phyloP scores from a whole-genome alignment of 139 green algal species.

The Chlorella sp. region DNA sequence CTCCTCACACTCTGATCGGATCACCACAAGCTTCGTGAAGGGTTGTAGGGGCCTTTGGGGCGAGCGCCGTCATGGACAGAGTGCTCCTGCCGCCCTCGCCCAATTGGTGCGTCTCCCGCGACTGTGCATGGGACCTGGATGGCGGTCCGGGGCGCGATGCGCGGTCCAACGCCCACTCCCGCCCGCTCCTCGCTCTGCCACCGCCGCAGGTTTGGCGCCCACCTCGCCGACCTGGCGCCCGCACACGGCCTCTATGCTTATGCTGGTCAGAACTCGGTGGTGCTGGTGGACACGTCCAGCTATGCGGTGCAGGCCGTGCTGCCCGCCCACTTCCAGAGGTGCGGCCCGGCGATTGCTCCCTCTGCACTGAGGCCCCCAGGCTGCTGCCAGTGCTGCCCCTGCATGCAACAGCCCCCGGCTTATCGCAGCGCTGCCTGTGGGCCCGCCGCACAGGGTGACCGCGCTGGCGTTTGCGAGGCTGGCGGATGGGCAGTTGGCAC shows the following conservation, averaged over 20 bases:
- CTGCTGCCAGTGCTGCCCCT: too few relatives aligned
- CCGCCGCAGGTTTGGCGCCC: constrained; percentile 33
- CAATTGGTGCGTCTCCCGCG: constrained; percentile 28
- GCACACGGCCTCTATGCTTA: constrained; percentile 18
- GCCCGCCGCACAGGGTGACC: constrained; percentile 25
- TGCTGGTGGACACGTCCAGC: constrained; percentile 12
- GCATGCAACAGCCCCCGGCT: too few relatives aligned
- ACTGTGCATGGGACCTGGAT: constrained; percentile 4
- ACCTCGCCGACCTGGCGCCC: constrained; percentile 15
- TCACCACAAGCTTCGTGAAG: too few relatives aligned
- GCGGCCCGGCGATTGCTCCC: background rate
- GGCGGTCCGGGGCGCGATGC: too few relatives aligned
- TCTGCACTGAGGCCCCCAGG: background rate
- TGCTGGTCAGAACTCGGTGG: constrained; percentile 29
- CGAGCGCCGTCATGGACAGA: constrained; percentile 11
- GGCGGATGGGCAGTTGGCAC: constrained; percentile 3
- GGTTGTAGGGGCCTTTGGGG: too few relatives aligned
- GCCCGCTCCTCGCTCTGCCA: background rate
- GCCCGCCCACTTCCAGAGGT: constrained; percentile 30
- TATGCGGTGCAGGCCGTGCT: constrained; percentile 21
- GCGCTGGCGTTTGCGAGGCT: constrained; percentile 24
- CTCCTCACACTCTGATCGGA: too few relatives aligned
- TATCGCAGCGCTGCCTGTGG: too few relatives aligned
- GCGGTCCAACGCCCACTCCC: too few relatives aligned
- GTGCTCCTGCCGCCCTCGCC: constrained; percentile 23